Evolutionary conservation across 2,329 filamentous ascomycete genomes (phyloP).

Genomic region (Microdochium bolleyi): DNA sequence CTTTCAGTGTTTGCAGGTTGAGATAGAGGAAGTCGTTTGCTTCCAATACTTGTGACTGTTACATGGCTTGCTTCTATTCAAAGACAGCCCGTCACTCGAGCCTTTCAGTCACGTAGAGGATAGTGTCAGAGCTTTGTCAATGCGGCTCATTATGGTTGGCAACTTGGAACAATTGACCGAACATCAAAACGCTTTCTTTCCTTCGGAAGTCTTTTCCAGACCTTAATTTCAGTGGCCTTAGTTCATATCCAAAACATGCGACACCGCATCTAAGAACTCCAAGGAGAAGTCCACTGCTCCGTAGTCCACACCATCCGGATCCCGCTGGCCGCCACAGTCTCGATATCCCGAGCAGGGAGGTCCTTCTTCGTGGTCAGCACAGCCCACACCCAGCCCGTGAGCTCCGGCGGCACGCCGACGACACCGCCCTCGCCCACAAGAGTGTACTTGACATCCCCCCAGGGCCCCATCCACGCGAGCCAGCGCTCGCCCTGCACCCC

Average conservation of each 20-base stretch:
- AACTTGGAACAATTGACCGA: too few relatives aligned
- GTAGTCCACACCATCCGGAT: background rate
- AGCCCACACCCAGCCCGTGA: conserved; percentile 27
- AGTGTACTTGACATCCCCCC: conserved; percentile 23
- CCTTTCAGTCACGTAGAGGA: too few relatives aligned
- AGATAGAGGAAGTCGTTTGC: too few relatives aligned
- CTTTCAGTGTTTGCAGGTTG: too few relatives aligned
- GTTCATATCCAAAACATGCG: background rate
- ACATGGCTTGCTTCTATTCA: too few relatives aligned
- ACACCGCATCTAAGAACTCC: background rate
- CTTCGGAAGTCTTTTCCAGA: too few relatives aligned
- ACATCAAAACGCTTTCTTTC: too few relatives aligned
- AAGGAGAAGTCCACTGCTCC: background rate
- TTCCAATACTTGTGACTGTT: too few relatives aligned
- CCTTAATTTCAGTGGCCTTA: too few relatives aligned
- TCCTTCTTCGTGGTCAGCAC: conserved; percentile 19
- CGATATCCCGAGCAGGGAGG: conserved; percentile 8
- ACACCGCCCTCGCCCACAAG: conserved; percentile 12
- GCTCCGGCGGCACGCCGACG: conserved; percentile 17
- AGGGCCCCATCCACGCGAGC: conserved; percentile 27
- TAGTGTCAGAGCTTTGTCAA: too few relatives aligned
- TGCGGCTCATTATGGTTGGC: too few relatives aligned
- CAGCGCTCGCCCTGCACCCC: conserved; percentile 12
- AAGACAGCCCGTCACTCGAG: too few relatives aligned
- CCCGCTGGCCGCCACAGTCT: background rate